A percentile compares a stretch with the other conserved stretches of the same genome.
Conservation (phyloP, 2,329 filamentous ascomycete species). For the Xylariaceae sp. region DNA sequence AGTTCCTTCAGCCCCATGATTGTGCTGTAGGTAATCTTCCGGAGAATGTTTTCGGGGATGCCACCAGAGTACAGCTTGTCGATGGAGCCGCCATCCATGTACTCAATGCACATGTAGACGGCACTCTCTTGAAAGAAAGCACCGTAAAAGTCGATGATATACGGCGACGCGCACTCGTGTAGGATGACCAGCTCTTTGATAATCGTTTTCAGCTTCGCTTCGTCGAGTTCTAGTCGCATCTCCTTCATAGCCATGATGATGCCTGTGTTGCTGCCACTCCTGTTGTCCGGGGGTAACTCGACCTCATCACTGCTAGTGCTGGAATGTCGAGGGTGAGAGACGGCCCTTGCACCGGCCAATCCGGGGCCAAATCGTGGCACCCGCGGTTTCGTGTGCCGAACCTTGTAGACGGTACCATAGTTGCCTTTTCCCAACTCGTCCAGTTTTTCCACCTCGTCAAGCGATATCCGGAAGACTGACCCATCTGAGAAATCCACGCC, state of each 20-base stretch:
- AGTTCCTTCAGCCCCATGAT: conserved; percentile 86
- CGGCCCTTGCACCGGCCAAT: conserved; percentile 43
- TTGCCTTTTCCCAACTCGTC: conserved; percentile 96
- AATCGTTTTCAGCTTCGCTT: conserved; percentile 94
- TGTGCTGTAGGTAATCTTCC: conserved; percentile 86
- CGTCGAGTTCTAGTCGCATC: conserved; percentile 89
- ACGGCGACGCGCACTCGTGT: conserved; percentile 89
- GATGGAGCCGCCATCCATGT: conserved; percentile 97
- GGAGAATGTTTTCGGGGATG: conserved; percentile 79
- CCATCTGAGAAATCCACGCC: conserved; percentile 92
- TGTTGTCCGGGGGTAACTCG: conserved; percentile 23
- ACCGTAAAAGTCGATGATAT: conserved; percentile 98
- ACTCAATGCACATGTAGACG: conserved; percentile 98
- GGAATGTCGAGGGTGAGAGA: conserved; percentile 35
- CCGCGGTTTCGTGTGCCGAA: conserved; percentile 69
- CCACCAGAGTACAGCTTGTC: conserved; percentile 92
- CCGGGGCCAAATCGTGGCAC: conserved; percentile 55
- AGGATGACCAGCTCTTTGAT: conserved; percentile 96
- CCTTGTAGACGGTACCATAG: conserved; percentile 97
- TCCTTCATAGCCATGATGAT: conserved; percentile 99
- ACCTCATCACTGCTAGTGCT: conserved; percentile 17
- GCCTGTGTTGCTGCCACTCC: conserved; percentile 52
- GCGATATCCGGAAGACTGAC: conserved; percentile 83
- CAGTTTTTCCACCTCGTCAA: conserved; percentile 86
- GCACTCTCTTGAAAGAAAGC: conserved; percentile 98